Evolutionary conservation across 345 rosid species (phyloP).

Genomic region (Arabidopsis thaliana): DNA sequence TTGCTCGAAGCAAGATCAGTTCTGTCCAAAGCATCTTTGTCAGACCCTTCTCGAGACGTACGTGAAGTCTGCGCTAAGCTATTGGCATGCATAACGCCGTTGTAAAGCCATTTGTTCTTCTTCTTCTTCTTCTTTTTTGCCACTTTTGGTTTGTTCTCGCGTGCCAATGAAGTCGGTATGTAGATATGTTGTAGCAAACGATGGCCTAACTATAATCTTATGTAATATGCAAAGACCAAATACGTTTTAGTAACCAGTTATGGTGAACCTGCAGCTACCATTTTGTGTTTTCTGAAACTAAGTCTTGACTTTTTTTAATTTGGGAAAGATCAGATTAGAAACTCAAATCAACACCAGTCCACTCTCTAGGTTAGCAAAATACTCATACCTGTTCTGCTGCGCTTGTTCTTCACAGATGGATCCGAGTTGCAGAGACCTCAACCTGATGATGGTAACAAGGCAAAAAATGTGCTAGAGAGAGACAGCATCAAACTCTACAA

Average conservation of each 20-base stretch:
- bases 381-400: not conserved
- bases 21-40: conserved; percentile 53
- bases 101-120: conserved; percentile 30
- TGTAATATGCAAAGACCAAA: not conserved
- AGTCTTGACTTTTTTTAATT: not conserved
- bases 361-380: not conserved
- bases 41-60: conserved; percentile 65
- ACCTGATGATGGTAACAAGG: not conserved
- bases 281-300: not conserved
- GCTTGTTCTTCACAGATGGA: not conserved
- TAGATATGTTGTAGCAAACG: conserved; percentile 10
- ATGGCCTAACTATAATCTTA: not conserved
- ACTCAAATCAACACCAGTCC: not conserved
- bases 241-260: not conserved
- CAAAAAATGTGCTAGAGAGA: not conserved
- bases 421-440: not conserved
- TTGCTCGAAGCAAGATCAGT: conserved; percentile 73
- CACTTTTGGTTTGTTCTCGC: conserved; percentile 1
- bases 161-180: conserved; percentile 16
- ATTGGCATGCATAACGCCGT: conserved; percentile 59
- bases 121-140: not conserved
- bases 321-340: not conserved
- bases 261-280: not conserved
- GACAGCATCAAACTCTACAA: not conserved
- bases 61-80: conserved; percentile 64